Base-by-base conservation (phyloP, 2,329 filamentous ascomycete species). In the Xylariaceae sp. region DNA sequence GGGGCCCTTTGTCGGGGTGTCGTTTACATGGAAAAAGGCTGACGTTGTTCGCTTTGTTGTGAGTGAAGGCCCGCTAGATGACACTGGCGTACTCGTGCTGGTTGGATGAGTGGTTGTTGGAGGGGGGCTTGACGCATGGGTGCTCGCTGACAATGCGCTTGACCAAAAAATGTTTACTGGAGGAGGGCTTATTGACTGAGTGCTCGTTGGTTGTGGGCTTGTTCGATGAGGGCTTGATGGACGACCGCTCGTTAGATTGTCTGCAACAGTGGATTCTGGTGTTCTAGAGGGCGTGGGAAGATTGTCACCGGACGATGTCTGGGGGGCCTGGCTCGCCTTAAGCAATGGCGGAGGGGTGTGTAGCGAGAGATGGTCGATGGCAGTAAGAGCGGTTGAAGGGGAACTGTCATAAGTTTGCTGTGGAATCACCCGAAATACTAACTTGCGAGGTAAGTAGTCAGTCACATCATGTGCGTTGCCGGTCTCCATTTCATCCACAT, bases 371-470 rank as follows among this genome's bases (percentile, higher is more conserved):
- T 13, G 15, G 1, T 49, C 52, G 37, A 11, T 2, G 0, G 30
- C 10, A 1, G 54, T 30, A 18, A 37, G n/a, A 13, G n/a, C 9
- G 23, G 44, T 50, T 9, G 34, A 42, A 13, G 52, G 9, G 23
- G 13, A 10, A 37, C 47, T 30, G 17, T 35, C 44, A 50, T n/a
- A 39, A 3, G 44, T 13, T 10, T 10, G 45, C 11, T 35, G 47
- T 17, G 53, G 9, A 8, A 53, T 30, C 3, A 6, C 35, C 5
- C 47, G 53, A 17, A 59, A 37, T 48, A 57, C 60, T 62, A 42
- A 34, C 6, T 49, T 6, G 30, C 10, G 1, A 13, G 13, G 39
- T 62, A 7, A 59, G 57, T n/a, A 11, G 5, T 34, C 8, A 17
- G 23, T 17, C 54, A 42, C 37, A 42, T 9, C 11, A 30, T 42